Evolutionary conservation across 2,329 filamentous ascomycete genomes (phyloP), one percentile per base, ranked within the genome.

Genomic region (Cordyceps javanica): DNA sequence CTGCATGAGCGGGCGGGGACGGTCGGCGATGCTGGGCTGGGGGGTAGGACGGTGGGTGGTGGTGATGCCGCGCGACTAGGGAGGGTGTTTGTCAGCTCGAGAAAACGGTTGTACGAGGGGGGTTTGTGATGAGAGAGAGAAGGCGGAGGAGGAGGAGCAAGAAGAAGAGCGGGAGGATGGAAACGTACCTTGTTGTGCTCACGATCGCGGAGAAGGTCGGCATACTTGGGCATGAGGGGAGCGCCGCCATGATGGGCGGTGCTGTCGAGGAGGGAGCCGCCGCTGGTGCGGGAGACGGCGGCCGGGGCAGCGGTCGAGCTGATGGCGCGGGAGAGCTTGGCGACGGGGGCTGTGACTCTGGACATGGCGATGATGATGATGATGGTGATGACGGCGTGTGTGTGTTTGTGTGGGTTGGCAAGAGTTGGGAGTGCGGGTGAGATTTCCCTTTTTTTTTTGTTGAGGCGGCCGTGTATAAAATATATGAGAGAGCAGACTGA

Each of bases 1-100:
- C 72, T 87, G 83, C 83, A 87, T 86, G 57, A 86, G 72, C 41
- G 82, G 83, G 65, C 79, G 72, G 59, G 72, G 71, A 62, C 76
- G 76, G 66, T 72, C 70, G 68, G 72, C 63, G 64, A 75, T 68
- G 60, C 77, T 71, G 60, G 74, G 73, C 57, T 74, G 73, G 25
- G 75, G 73, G 9, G 74, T 75, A 50, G 78, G 77, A 55, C 77
- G 76, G 66, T 80, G 77, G 57, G 75, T 71, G 60, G 76, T 78
- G 55, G 74, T 75, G 61, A 79, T 70, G 65, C 68, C 66, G 60
- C 77, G 76, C 57, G 72, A 66, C 62, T 70, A 41, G 9, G 14
- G 7, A 2, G 14, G 6, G 8, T 5, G 11, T 44, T n/a, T 19
- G 51, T 55, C 16, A 55, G 52, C 30, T 26, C 21, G 16, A 10